Evolutionary conservation across 768 basidiomycete species (phyloP).

Genomic region (Tricholoma hemisulphureum): DNA sequence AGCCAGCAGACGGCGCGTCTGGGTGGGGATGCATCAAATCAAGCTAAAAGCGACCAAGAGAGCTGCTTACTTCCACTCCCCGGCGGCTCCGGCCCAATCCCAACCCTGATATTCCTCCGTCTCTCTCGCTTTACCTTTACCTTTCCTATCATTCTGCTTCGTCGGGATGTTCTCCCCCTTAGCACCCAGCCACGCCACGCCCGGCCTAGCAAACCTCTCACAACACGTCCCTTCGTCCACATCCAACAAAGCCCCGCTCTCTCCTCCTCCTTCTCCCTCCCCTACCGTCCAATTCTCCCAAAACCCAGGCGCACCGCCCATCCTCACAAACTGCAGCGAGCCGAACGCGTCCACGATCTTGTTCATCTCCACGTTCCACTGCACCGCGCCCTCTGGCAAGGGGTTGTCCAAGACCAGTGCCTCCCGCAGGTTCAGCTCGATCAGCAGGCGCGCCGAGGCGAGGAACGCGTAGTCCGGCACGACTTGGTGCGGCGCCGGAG

Average conservation of each 20-base stretch:
- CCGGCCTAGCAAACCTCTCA: background rate
- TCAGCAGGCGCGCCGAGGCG: constrained; percentile 46
- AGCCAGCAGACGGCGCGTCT: constrained; percentile 61
- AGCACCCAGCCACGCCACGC: no score
- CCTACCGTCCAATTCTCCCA: constrained; percentile 29
- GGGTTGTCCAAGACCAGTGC: constrained; percentile 19
- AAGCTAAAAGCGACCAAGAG: background rate
- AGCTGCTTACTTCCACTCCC: constrained; percentile 49
- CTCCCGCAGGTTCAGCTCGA: constrained; percentile 52
- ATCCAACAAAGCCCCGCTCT: background rate
- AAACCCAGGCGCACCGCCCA: constrained; percentile 42
- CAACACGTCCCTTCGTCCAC: background rate
- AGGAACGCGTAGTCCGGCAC: constrained; percentile 54
- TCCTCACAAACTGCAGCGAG: constrained; percentile 34
- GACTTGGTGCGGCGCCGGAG: constrained; percentile 20
- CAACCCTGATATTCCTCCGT: constrained; percentile 36
- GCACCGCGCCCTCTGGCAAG: background rate
- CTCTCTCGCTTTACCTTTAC: constrained; percentile 13
- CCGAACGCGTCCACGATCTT: constrained; percentile 15
- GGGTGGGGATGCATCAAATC: background rate
- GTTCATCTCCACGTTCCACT: background rate
- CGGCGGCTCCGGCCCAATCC: constrained; percentile 60
- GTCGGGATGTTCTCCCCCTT: constrained; percentile 7
- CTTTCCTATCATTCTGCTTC: no score
- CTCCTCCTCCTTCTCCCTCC: constrained; percentile 7